phyloP scores from a whole-genome alignment of 176 grass and related monocot genomes.

The Avena sativa region DNA sequence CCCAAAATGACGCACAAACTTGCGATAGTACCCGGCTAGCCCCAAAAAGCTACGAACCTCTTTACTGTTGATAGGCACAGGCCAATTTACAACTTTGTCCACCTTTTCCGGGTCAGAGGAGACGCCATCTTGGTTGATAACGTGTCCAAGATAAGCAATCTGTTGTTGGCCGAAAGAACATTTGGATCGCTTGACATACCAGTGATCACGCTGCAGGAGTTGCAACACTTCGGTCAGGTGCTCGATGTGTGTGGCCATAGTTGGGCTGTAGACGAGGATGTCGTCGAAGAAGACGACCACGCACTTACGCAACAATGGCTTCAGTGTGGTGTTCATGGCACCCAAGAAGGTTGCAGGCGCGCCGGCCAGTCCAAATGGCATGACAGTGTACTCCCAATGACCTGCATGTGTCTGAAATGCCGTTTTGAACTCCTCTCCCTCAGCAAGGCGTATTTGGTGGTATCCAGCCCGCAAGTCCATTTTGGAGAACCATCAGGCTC shows the following conservation, averaged over 20 bases:
- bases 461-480: not conserved
- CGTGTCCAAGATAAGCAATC: not conserved
- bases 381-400: not conserved
- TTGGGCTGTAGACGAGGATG: not conserved
- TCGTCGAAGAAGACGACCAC: not conserved
- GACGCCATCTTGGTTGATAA: not conserved
- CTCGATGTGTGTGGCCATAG: fast-evolving
- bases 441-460: not conserved
- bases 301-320: not conserved
- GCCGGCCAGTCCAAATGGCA: not conserved
- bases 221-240: not conserved
- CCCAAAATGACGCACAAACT: not conserved
- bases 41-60: not conserved
- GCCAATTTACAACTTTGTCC: not conserved
- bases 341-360: not conserved
- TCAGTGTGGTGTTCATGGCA: not conserved
- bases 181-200: not conserved
- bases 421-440: not conserved
- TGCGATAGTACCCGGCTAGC: not conserved
- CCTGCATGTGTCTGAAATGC: not conserved
- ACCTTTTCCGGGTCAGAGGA: not conserved
- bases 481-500: not conserved
- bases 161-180: not conserved
- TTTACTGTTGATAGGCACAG: fast-evolving
- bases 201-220: not conserved